Percentiles rank a stretch among this genome's conserved stretches.
These are phyloP conservation scores for Amaranthus cruentus DNA, from an alignment of 148 eudicot genomes.

Conservation along the genomic window DNA sequence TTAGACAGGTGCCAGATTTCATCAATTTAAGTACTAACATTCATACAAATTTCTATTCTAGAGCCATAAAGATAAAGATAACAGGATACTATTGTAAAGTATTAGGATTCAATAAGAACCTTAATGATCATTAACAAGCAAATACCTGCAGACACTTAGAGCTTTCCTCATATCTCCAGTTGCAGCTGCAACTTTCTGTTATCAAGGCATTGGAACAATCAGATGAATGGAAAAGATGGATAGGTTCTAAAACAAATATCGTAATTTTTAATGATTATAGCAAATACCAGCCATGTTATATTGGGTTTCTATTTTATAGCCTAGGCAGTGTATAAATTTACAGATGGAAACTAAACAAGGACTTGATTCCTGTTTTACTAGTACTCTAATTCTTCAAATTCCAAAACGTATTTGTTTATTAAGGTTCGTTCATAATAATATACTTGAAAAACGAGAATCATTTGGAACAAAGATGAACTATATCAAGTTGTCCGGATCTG, in stretches of 20 bases:
- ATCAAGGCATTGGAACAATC: slow-evolving; percentile 18
- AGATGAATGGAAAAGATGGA: slow-evolving; percentile 3
- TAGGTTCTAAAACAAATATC: not conserved
- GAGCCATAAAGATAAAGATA: not conserved
- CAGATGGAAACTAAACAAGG: not conserved
- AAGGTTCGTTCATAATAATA: too few relatives aligned
- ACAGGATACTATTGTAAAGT: not conserved
- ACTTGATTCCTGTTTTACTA: not conserved
- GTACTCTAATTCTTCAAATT: too few relatives aligned
- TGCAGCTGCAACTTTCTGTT: slow-evolving; percentile 94
- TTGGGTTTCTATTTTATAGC: not conserved
- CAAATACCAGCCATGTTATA: not conserved
- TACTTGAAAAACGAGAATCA: too few relatives aligned
- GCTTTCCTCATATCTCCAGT: slow-evolving; percentile 99
- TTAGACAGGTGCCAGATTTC: not conserved
- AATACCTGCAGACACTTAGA: slow-evolving; percentile 81
- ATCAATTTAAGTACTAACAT: not conserved
- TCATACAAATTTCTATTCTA: not conserved
- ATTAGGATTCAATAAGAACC: not conserved
- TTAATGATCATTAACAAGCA: slow-evolving; percentile 1
- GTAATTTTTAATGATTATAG: not conserved
- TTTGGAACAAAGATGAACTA: too few relatives aligned
- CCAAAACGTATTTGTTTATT: too few relatives aligned
- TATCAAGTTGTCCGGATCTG: too few relatives aligned
- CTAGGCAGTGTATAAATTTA: not conserved